These are phyloP conservation scores for Sphagnum tenellum DNA, from an alignment of 225 moss, liverwort and hornwort species.

Conservation along the genomic window DNA sequence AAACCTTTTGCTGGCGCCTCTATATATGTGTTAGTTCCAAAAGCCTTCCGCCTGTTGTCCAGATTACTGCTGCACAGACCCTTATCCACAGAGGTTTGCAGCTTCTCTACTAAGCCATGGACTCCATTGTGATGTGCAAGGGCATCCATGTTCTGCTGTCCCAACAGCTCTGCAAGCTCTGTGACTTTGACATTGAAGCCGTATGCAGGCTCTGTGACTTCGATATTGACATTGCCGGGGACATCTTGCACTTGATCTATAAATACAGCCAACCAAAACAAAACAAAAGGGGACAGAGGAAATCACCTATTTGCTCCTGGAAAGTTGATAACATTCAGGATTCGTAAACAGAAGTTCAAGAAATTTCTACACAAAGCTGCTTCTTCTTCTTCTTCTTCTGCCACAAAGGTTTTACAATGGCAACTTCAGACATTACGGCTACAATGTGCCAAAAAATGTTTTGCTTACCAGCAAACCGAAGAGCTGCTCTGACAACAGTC, in stretches of 20 bases:
- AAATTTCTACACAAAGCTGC: too few relatives aligned
- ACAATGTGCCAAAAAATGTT: too few relatives aligned
- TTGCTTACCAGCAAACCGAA: neutral
- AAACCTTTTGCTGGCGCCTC: constrained; percentile 12
- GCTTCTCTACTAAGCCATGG: constrained; percentile 6
- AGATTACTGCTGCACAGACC: constrained; percentile 6
- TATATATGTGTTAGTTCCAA: constrained; percentile 12
- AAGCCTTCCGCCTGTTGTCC: constrained; percentile 1
- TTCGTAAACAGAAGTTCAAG: too few relatives aligned
- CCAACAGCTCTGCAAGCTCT: constrained; percentile 8
- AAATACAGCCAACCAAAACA: neutral
- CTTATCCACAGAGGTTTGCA: constrained; percentile 4
- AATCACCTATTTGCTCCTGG: too few relatives aligned
- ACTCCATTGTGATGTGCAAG: constrained; percentile 8
- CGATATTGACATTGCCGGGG: too few relatives aligned
- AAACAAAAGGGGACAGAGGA: neutral
- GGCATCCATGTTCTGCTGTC: neutral
- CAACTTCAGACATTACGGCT: too few relatives aligned
- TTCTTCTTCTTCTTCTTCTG: too few relatives aligned
- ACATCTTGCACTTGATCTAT: neutral
- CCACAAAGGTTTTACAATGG: too few relatives aligned
- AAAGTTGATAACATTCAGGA: too few relatives aligned
- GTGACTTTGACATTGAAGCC: constrained; percentile 4
- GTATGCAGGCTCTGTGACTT: neutral
- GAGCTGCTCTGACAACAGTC: neutral